Percentiles rank a stretch among this genome's conserved stretches.
Evolutionary conservation across 2,329 filamentous ascomycete genomes (phyloP).

Genomic region (Penicillium sumatraense): DNA sequence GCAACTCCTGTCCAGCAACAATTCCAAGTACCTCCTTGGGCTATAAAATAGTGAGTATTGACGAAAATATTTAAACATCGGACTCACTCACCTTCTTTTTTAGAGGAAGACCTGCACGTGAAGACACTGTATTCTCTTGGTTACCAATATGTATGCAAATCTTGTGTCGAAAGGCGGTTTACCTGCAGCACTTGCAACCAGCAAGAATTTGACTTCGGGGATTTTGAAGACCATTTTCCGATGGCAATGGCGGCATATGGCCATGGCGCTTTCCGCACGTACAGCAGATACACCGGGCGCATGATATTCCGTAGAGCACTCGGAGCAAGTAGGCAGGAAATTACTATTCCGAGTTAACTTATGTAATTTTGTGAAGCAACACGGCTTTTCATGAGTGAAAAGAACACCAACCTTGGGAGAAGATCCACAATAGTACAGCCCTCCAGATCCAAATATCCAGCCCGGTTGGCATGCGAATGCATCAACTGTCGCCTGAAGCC

Average conservation of each 20-base stretch:
- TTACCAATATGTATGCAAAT: not conserved
- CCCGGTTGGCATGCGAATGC: conserved; percentile 73
- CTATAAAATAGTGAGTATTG: conserved; percentile 23
- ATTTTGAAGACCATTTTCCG: conserved; percentile 77
- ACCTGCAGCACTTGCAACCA: conserved; percentile 64
- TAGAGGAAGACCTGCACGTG: conserved; percentile 34
- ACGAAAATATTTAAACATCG: not conserved
- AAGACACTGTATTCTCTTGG: conserved; percentile 28
- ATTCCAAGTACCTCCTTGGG: conserved; percentile 59
- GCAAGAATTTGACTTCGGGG: conserved; percentile 76
- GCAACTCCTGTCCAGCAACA: conserved; percentile 58
- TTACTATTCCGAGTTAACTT: conserved; percentile 55
- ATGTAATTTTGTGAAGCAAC: not conserved
- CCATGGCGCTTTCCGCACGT: conserved; percentile 72
- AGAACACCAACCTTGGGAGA: conserved; percentile 64
- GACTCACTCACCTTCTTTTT: conserved; percentile 42
- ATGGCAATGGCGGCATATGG: conserved; percentile 80
- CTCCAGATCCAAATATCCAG: conserved; percentile 77
- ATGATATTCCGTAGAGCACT: conserved; percentile 72
- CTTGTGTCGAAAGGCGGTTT: no score
- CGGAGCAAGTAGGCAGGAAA: conserved; percentile 77
- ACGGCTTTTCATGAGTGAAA: not conserved
- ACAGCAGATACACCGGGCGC: conserved; percentile 70
- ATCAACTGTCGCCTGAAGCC: conserved; percentile 71
- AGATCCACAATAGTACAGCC: conserved; percentile 77